phyloP scores from a whole-genome alignment of 2,329 filamentous ascomycete genomes.

The Calonectria pauciramosa region DNA sequence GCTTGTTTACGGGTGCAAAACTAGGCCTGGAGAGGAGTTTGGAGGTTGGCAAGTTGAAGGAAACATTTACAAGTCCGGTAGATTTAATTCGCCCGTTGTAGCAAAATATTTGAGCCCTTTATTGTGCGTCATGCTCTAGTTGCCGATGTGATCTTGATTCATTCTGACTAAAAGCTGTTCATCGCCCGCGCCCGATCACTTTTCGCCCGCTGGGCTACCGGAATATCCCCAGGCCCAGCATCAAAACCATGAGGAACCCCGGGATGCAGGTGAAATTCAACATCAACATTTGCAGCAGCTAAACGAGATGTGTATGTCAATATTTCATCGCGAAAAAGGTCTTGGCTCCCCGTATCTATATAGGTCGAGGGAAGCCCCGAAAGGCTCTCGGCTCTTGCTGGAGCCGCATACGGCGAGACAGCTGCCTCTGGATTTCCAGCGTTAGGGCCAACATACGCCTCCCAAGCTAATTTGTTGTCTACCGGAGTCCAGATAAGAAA shows the following conservation, averaged over 20 bases:
- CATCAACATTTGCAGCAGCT: background rate
- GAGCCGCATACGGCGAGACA: background rate
- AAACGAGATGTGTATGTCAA: background rate
- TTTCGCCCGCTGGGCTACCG: background rate
- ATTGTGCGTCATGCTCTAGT: too few relatives aligned
- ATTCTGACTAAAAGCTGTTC: background rate
- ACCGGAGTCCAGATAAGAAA: background rate
- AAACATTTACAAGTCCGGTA: background rate
- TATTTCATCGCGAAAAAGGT: background rate
- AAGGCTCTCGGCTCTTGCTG: background rate
- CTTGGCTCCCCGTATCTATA: background rate
- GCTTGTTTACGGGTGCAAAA: conserved; percentile 3
- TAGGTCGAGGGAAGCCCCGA: background rate
- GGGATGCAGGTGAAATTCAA: background rate
- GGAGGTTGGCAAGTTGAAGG: background rate
- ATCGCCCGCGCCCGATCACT: background rate
- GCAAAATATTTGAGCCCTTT: background rate
- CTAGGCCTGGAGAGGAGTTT: background rate
- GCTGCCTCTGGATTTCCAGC: background rate
- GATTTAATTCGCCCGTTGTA: too few relatives aligned
- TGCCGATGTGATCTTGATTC: background rate
- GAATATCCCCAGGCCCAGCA: background rate
- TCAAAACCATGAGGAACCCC: background rate
- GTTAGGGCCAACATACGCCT: background rate
- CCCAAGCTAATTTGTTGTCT: background rate